Base-by-base conservation (phyloP, 2,329 filamentous ascomycete species). In the Scedosporium boydii region DNA sequence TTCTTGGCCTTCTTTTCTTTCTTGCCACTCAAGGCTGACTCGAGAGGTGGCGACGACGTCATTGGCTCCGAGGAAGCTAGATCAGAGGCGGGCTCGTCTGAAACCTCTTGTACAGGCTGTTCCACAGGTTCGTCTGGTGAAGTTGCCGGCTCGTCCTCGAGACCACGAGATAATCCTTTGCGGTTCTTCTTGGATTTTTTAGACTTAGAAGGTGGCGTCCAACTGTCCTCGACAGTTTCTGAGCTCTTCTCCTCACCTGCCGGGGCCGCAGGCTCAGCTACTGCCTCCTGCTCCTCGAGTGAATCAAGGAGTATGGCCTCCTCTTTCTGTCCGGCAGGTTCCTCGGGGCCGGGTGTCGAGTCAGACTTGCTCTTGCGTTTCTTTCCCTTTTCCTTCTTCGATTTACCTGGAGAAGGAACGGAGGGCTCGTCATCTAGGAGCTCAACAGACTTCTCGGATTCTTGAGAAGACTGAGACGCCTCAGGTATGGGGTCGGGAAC, bases 1-100 rank as follows among this genome's bases (percentile, higher is more conserved):
- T 71, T 72, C 66, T 73, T 73, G 53, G 68, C 67, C 63, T 74
- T 75, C 61, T 73, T 73, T 60, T 64, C 68, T 64, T 71, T 73
- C 67, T 71, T 72, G 44, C 63, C 61, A 18, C 62, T 18, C 5
- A 61, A 27, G 3, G 67, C 63, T 7, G 63, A 60, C 56, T 70
- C 67, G n/a, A 68, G 67, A 38, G 68, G 65, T 3, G 58, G 58
- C 56, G 34, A 16, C n/a, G 62, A 21, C 60, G 61, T n/a, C 12
- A 60, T 34, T 63, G 65, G 59, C 53, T 27, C 44, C 1, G 42
- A 16, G 12, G 42, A 1, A 57, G 61, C 38, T 63, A 64, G 60
- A 55, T 18, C 27, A n/a, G 42, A 9, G 14, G 44, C 18, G 23
- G 16, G 29, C 21, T 29, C 26, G 4, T 60, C 59, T 6, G 42